Conservation (phyloP, 768 basidiomycete species). For the Podaxis pistillaris region DNA sequence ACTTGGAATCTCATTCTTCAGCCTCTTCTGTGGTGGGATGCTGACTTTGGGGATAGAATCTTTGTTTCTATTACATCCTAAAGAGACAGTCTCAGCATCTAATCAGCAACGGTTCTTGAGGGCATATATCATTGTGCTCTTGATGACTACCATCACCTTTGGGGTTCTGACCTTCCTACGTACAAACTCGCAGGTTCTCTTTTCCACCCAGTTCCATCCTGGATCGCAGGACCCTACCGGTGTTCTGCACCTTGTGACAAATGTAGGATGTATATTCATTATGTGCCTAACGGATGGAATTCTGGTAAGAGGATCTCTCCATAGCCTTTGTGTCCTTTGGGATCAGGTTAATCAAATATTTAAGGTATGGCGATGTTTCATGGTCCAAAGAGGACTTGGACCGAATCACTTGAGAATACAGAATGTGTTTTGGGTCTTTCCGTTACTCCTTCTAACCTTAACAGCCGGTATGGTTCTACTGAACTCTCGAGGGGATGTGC, state of each 20-base stretch:
- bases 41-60: background rate
- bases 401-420: background rate
- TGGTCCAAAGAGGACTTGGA: background rate
- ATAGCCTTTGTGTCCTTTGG: background rate
- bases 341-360: background rate
- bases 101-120: background rate
- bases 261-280: background rate
- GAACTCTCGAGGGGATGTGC: too few species aligned
- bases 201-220: background rate
- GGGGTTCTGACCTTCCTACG: background rate
- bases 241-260: background rate
- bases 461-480: background rate
- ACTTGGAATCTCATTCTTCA: too few species aligned
- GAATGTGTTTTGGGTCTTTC: background rate
- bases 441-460: background rate
- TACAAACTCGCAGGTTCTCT: background rate
- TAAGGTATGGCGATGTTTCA: background rate
- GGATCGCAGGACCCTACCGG: background rate
- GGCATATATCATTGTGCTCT: background rate
- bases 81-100: too few species aligned
- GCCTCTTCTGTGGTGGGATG: background rate
- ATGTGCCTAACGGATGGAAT: background rate
- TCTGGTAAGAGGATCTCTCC: background rate
- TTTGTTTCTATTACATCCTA: background rate
- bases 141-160: background rate